phyloP scores from a whole-genome alignment of 2,329 filamentous ascomycete species.

The Fusarium pseudocircinatum region DNA sequence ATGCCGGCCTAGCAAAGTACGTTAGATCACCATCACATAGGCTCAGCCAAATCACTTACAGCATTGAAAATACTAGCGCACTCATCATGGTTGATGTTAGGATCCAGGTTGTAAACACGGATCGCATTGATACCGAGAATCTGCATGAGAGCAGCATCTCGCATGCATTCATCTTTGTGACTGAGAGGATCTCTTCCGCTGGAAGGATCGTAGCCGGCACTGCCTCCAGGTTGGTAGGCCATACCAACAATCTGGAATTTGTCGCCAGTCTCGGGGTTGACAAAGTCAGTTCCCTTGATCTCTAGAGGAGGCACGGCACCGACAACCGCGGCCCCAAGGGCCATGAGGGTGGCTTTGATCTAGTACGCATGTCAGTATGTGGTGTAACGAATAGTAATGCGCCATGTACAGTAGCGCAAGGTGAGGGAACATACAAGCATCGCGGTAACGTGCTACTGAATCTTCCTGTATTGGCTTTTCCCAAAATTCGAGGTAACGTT shows the following conservation, averaged over 20 bases:
- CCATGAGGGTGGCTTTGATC: conserved; percentile 59
- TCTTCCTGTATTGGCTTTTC: conserved; percentile 4
- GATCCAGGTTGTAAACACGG: conserved; percentile 75
- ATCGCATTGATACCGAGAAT: conserved; percentile 72
- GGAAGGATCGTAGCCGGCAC: conserved; percentile 66
- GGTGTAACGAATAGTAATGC: background rate
- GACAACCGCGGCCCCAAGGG: conserved; percentile 62
- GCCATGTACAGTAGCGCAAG: background rate
- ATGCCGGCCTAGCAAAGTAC: conserved; percentile 62
- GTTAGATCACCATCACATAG: background rate
- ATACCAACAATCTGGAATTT: conserved; percentile 74
- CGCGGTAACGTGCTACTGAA: conserved; percentile 14
- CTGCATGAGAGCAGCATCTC: conserved; percentile 74
- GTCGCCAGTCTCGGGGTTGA: conserved; percentile 67
- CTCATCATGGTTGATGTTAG: conserved; percentile 71
- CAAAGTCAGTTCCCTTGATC: conserved; percentile 66
- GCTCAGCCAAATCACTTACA: conserved; percentile 43
- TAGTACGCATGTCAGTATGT: conserved; percentile 31
- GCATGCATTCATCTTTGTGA: conserved; percentile 65
- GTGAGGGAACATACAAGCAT: conserved; percentile 41
- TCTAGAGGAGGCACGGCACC: conserved; percentile 67
- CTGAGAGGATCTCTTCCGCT: conserved; percentile 68
- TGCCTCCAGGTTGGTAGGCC: conserved; percentile 75
- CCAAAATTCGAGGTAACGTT: conserved; percentile 16
- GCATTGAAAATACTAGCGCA: conserved; percentile 76